Percentiles rank a stretch among this genome's conserved stretches.
These are phyloP conservation scores for Trichoderma arundinaceum DNA, from an alignment of 2,329 filamentous ascomycete genomes.

Conservation along the genomic window DNA sequence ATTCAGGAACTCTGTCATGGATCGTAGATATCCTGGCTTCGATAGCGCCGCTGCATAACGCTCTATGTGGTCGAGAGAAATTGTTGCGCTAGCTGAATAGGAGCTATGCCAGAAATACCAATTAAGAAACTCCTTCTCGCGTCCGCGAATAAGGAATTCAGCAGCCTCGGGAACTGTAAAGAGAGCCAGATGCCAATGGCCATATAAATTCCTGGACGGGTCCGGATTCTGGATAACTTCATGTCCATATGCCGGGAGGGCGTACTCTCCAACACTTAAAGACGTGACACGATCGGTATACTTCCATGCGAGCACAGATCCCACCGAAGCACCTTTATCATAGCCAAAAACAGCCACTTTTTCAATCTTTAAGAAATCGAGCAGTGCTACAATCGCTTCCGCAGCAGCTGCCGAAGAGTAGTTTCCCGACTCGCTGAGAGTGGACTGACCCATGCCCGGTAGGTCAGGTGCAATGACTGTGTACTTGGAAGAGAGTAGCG, in stretches of 20 bases:
- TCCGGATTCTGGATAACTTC: slow-evolving; percentile 41
- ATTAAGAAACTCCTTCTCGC: slow-evolving; percentile 50
- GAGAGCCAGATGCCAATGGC: slow-evolving; percentile 51
- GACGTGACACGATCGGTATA: slow-evolving; percentile 45
- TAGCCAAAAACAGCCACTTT: slow-evolving; percentile 52
- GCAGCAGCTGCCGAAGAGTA: slow-evolving; percentile 51
- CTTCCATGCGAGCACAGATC: slow-evolving; percentile 48
- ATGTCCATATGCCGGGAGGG: slow-evolving; percentile 51
- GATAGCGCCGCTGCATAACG: slow-evolving; percentile 48
- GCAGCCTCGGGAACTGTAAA: slow-evolving; percentile 55
- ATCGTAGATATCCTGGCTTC: slow-evolving; percentile 51
- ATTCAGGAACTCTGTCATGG: slow-evolving; percentile 47
- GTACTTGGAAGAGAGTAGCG: slow-evolving; percentile 50
- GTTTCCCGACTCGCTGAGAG: slow-evolving; percentile 46
- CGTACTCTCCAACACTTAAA: slow-evolving; percentile 49
- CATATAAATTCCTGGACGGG: slow-evolving; percentile 48
- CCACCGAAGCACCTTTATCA: slow-evolving; percentile 53
- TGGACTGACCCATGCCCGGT: slow-evolving; percentile 50
- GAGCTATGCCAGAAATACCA: slow-evolving; percentile 55
- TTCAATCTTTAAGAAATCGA: slow-evolving; percentile 51
- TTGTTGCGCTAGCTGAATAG: slow-evolving; percentile 48
- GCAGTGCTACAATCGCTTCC: slow-evolving; percentile 46
- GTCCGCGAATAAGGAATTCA: slow-evolving; percentile 51
- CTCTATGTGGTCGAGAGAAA: slow-evolving; percentile 48
- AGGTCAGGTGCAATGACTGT: slow-evolving; percentile 53